phyloP scores from a whole-genome alignment of 306 rosid genomes.

The Myrica gale region DNA sequence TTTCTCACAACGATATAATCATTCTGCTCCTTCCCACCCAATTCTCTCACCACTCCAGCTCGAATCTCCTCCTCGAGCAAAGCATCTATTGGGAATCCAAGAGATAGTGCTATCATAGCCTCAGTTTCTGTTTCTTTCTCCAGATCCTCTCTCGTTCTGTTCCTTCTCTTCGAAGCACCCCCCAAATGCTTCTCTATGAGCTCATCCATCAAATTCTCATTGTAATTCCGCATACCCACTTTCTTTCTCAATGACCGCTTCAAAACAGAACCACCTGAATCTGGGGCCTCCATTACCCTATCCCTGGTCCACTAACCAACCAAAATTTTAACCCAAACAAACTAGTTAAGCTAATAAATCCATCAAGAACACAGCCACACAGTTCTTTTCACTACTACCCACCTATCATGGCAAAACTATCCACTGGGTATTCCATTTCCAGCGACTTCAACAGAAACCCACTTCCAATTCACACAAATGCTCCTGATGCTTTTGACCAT shows the following conservation, averaged over 20 bases:
- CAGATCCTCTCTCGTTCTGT: conserved; percentile 52
- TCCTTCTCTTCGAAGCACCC: conserved; percentile 56
- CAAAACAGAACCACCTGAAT: conserved; percentile 43
- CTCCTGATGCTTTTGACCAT: not conserved
- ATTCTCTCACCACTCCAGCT: conserved; percentile 69
- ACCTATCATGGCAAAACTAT: not conserved
- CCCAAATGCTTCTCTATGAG: conserved; percentile 69
- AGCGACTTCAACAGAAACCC: not conserved
- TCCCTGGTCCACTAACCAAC: conserved; percentile 3
- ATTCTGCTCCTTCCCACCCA: conserved; percentile 93
- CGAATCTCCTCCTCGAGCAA: conserved; percentile 73
- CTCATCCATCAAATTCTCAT: conserved; percentile 82
- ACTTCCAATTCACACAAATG: not conserved
- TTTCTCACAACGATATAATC: conserved; percentile 89
- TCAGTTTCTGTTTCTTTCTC: conserved; percentile 89
- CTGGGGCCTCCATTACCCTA: conserved; percentile 51
- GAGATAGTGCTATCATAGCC: conserved; percentile 87
- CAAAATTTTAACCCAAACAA: conserved; percentile 12
- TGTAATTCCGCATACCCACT: conserved; percentile 50
- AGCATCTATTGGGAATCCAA: conserved; percentile 83
- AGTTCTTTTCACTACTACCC: not conserved
- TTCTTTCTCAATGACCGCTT: conserved; percentile 73
- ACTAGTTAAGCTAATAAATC: conserved; percentile 14
- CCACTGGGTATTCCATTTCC: conserved; percentile 6
- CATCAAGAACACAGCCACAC: conserved; percentile 13